phyloP scores from a whole-genome alignment of 306 rosid species.

The Medicago arabica region DNA sequence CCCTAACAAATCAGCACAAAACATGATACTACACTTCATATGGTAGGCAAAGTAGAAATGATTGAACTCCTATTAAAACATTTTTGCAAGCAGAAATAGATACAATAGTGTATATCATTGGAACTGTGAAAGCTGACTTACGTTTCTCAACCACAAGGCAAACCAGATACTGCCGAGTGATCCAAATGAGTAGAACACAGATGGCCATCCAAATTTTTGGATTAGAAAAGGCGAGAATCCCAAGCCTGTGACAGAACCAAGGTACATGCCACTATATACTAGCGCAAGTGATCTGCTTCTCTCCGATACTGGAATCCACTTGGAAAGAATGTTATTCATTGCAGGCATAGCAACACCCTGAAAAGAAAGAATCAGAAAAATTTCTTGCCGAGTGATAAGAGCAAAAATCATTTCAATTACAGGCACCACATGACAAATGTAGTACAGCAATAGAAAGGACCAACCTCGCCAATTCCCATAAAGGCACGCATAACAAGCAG shows the following conservation, averaged over 20 bases:
- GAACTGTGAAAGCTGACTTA: conserved; percentile 48
- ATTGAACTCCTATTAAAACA: conserved; percentile 19
- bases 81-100: conserved; percentile 24
- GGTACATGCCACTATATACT: conserved; percentile 98
- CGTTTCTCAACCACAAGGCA: conserved; percentile 81
- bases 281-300: conserved; percentile 96
- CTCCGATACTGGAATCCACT: conserved; percentile 98
- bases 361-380: conserved; percentile 37
- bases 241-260: conserved; percentile 94
- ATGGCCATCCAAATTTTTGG: conserved; percentile 90
- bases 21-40: conserved; percentile 29
- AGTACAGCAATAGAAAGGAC: conserved; percentile 44
- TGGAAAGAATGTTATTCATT: conserved; percentile 90
- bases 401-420: conserved; percentile 20
- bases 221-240: conserved; percentile 80
- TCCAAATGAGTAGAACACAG: conserved; percentile 94
- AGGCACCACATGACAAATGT: not conserved
- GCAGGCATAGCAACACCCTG: conserved; percentile 99
- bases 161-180: conserved; percentile 98
- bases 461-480: conserved; percentile 97
- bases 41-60: conserved; percentile 10
- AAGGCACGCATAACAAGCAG: conserved; percentile 90
- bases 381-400: not conserved
- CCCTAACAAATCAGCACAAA: conserved; percentile 33
- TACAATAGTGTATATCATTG: conserved; percentile 12